phyloP scores from a whole-genome alignment of 768 basidiomycete genomes.

The Cystofilobasidium ferigula region DNA sequence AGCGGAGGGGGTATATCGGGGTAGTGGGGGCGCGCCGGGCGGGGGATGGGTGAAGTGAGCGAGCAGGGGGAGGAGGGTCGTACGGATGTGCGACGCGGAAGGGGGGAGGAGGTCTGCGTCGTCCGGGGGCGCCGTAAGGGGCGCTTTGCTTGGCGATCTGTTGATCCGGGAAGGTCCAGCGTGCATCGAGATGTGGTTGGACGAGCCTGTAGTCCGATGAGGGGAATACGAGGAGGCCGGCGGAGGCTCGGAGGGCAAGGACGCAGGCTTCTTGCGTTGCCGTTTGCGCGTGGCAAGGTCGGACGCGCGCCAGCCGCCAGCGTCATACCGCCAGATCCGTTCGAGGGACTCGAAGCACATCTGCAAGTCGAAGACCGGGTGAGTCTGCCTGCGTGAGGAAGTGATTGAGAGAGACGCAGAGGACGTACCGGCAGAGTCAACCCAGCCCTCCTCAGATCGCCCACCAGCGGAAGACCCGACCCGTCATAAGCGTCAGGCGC shows the following conservation, averaged over 20 bases:
- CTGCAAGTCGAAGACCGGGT: neutral
- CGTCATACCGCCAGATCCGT: neutral
- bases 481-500: neutral
- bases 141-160: neutral
- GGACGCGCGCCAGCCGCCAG: neutral
- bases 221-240: neutral
- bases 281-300: neutral
- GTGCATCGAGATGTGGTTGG: neutral
- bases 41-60: no score
- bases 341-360: neutral
- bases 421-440: neutral
- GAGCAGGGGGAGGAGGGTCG: no score
- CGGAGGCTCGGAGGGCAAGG: neutral
- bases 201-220: no score
- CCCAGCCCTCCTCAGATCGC: neutral
- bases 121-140: neutral
- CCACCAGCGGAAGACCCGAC: neutral
- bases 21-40: no score
- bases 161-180: neutral
- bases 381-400: neutral
- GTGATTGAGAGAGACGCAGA: neutral
- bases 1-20: no score
- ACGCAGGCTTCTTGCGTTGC: neutral
- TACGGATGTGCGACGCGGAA: neutral
- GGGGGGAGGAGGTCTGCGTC: neutral